phyloP scores from a whole-genome alignment of 345 rosid species.

The Bretschneidera sinensis region DNA sequence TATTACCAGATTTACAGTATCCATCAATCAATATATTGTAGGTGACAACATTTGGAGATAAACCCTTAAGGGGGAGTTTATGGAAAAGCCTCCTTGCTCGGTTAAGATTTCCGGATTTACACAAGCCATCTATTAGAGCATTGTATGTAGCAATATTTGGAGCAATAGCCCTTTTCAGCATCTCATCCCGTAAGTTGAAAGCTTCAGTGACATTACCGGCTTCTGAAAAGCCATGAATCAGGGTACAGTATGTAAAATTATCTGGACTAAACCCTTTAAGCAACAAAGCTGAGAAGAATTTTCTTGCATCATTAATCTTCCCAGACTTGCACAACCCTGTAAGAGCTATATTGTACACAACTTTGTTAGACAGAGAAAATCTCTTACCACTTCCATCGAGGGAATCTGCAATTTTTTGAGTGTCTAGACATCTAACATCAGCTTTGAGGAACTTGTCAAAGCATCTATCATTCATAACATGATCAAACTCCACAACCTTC shows the following conservation, averaged over 20 bases:
- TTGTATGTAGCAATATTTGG: conserved; percentile 65
- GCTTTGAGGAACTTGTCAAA: conserved; percentile 25
- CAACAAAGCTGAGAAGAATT: conserved; percentile 43
- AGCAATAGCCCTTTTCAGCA: conserved; percentile 44
- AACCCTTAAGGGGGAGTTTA: conserved; percentile 51
- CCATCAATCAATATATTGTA: conserved; percentile 53
- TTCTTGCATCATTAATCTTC: conserved; percentile 50
- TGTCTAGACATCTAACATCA: conserved; percentile 22
- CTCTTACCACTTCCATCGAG: conserved; percentile 33
- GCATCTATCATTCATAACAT: conserved; percentile 23
- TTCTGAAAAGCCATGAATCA: conserved; percentile 56
- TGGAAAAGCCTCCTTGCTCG: conserved; percentile 54
- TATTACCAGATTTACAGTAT: conserved; percentile 38
- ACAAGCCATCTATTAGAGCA: conserved; percentile 60
- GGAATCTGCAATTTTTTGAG: conserved; percentile 43
- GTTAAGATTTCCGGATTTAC: conserved; percentile 48
- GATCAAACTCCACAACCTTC: conserved; percentile 51
- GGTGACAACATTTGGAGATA: conserved; percentile 47
- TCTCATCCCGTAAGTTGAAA: conserved; percentile 62
- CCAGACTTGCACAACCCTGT: conserved; percentile 71
- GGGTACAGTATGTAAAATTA: conserved; percentile 52
- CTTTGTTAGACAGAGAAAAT: conserved; percentile 43
- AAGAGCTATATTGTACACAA: conserved; percentile 62
- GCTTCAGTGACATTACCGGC: conserved; percentile 62
- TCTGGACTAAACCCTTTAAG: conserved; percentile 50